These are phyloP conservation scores for Candida stauntonica DNA, from an alignment of 805 yeast genomes.

Conservation along the genomic window DNA sequence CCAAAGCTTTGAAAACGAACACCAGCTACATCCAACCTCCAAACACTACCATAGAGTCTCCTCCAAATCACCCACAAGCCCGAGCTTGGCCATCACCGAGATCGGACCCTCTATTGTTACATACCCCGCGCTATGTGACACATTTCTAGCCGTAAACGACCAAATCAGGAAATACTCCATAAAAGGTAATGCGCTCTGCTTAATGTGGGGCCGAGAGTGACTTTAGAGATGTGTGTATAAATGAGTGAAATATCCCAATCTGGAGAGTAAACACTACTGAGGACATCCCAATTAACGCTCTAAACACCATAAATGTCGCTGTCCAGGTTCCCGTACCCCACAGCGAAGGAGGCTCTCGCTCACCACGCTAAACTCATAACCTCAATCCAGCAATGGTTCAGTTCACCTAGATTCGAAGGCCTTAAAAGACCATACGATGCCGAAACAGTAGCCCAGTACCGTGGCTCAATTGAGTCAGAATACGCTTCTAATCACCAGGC, in stretches of 20 bases:
- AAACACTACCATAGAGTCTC: no score
- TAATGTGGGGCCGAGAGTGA: neutral
- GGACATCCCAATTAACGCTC: no score
- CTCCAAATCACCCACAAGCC: no score
- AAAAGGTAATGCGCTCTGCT: neutral
- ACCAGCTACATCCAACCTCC: no score
- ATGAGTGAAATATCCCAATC: no score
- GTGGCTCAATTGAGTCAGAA: conserved; percentile 42
- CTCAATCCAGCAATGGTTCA: conserved; percentile 47
- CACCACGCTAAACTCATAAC: conserved; percentile 28
- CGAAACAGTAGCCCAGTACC: conserved; percentile 44
- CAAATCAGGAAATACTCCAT: neutral
- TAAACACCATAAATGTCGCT: conserved; percentile 8
- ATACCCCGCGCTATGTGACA: neutral
- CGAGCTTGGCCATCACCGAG: neutral
- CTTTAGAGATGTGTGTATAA: no score
- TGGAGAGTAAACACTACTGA: no score
- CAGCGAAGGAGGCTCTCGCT: conserved; percentile 13
- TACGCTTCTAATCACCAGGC: conserved; percentile 52
- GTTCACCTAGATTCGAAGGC: conserved; percentile 40
- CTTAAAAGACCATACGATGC: conserved; percentile 51
- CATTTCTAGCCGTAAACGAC: neutral
- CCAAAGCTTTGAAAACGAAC: no score
- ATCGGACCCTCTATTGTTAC: neutral
- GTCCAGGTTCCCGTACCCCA: conserved; percentile 23